Percentiles rank a stretch among this genome's conserved stretches.
These are phyloP conservation scores for Nitzschia sp. DNA, from an alignment of 108 stramenopile species.

Conservation along the genomic window DNA sequence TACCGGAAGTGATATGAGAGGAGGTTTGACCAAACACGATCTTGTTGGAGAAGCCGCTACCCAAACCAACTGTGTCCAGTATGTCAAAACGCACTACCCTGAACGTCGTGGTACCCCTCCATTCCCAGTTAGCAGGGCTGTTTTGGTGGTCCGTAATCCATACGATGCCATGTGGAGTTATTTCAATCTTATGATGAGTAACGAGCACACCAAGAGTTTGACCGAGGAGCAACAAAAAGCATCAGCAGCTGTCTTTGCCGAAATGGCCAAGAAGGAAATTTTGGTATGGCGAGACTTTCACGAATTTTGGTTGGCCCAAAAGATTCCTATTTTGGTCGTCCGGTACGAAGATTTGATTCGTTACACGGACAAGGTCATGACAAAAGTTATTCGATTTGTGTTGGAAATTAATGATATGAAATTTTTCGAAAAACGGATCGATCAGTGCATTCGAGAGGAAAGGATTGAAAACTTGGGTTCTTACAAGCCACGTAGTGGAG, in stretches of 20 bases:
- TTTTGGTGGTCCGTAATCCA: constrained; percentile 90
- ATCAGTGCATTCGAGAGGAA: constrained; percentile 54
- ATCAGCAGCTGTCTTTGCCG: constrained; percentile 46
- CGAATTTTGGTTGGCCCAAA: constrained; percentile 56
- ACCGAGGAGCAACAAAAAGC: constrained; percentile 52
- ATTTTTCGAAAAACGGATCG: constrained; percentile 57
- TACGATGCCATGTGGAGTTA: constrained; percentile 93
- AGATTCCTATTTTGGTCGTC: constrained; percentile 59
- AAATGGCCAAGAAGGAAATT: constrained; percentile 66
- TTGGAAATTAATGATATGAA: constrained; percentile 62
- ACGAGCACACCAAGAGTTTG: constrained; percentile 70
- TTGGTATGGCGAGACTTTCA: constrained; percentile 66
- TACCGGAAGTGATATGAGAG: constrained; percentile 89
- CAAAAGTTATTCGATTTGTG: constrained; percentile 51
- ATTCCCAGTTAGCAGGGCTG: constrained; percentile 55
- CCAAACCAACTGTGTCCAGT: constrained; percentile 63
- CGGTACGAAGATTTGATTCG: constrained; percentile 71
- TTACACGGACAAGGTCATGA: constrained; percentile 52
- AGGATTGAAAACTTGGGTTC: constrained; percentile 63
- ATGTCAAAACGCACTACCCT: constrained; percentile 92
- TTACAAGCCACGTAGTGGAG: constrained; percentile 69
- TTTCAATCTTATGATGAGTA: constrained; percentile 91
- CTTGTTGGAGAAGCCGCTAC: constrained; percentile 79
- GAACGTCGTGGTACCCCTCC: constrained; percentile 70
- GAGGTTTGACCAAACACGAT: constrained; percentile 73